Conservation (phyloP, 352 stramenopile genomes). For the Phytophthora crassamura region DNA sequence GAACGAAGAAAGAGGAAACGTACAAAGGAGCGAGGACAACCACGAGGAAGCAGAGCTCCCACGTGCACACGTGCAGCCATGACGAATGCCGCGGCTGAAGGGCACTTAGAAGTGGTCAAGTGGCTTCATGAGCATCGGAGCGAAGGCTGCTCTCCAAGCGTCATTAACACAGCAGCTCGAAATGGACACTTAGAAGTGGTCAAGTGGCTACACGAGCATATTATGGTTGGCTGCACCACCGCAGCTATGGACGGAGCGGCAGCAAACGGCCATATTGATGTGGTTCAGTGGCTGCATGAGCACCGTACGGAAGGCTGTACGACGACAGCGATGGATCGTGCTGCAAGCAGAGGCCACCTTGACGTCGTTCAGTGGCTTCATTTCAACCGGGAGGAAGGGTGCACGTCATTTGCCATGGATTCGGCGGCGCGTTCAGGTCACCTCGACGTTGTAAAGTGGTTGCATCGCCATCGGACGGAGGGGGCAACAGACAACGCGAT, state of each 20-base stretch:
- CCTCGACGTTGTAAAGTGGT: constrained; percentile 28
- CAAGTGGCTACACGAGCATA: constrained; percentile 40
- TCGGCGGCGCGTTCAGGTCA: constrained; percentile 19
- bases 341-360: constrained; percentile 42
- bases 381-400: constrained; percentile 24
- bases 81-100: constrained; percentile 39
- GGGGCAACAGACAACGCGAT: constrained; percentile 26
- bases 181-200: constrained; percentile 41
- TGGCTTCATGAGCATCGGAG: constrained; percentile 39
- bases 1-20: constrained; percentile 25
- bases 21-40: not conserved
- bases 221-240: constrained; percentile 21
- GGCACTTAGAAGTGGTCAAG: constrained; percentile 37
- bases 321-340: constrained; percentile 40
- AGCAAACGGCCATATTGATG: constrained; percentile 27
- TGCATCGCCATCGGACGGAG: constrained; percentile 18
- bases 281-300: constrained; percentile 33
- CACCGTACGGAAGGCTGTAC: constrained; percentile 30
- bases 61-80: constrained; percentile 41
- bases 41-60: constrained; percentile 1
- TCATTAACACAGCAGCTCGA: constrained; percentile 41
- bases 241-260: constrained; percentile 32
- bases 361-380: constrained; percentile 46
- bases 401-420: constrained; percentile 34
- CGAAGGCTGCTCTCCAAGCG: constrained; percentile 39